Conservation (phyloP, 345 rosid genomes). For the Leavenworthia alabamica region DNA sequence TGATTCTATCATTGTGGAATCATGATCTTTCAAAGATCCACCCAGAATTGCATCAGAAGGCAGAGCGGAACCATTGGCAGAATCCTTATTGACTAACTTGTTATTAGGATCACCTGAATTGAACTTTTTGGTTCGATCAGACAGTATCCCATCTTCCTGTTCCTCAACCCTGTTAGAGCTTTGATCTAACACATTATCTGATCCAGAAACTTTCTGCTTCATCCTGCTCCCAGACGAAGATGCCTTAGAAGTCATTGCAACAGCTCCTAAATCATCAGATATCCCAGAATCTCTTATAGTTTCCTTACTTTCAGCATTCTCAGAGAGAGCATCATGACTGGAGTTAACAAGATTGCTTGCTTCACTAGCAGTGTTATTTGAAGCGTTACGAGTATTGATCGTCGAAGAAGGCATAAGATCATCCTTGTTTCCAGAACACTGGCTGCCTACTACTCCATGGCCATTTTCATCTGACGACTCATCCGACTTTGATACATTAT, state of each 20-base stretch:
- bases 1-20: constrained; percentile 33
- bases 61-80: constrained; percentile 35
- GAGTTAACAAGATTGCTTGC: constrained; percentile 54
- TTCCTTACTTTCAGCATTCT: constrained; percentile 58
- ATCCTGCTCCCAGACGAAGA: constrained; percentile 28
- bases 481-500: constrained; percentile 40
- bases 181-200: constrained; percentile 33
- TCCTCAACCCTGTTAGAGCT: constrained; percentile 42
- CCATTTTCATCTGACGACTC: constrained; percentile 65
- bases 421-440: constrained; percentile 50
- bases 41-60: constrained; percentile 40
- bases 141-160: constrained; percentile 52
- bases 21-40: constrained; percentile 33
- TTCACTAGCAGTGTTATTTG: constrained; percentile 45
- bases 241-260: constrained; percentile 31
- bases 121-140: constrained; percentile 35
- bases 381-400: constrained; percentile 29
- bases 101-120: constrained; percentile 23
- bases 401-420: constrained; percentile 29
- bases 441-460: constrained; percentile 46
- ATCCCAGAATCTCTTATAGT: constrained; percentile 35
- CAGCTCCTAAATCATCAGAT: constrained; percentile 38
- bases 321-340: constrained; percentile 52
- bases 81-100: constrained; percentile 38
- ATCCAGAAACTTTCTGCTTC: constrained; percentile 29